A percentile compares a stretch with the other conserved stretches of the same genome.
These are phyloP conservation scores for Leccinum variicolor DNA, from an alignment of 768 basidiomycete genomes.

Conservation along the genomic window DNA sequence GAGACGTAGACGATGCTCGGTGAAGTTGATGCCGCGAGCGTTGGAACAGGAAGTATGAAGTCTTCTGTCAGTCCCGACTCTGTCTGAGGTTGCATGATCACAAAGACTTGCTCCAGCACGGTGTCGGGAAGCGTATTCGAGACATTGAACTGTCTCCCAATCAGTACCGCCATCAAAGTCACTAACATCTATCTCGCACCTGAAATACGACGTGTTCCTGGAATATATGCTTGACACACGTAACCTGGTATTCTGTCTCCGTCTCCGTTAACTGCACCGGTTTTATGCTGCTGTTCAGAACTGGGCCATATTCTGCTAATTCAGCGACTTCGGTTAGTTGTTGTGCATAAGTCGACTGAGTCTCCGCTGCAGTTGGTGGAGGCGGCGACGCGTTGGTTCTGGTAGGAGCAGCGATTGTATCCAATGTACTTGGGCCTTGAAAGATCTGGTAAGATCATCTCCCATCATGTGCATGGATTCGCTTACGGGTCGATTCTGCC, in stretches of 20 bases:
- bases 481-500: slow-evolving; percentile 81
- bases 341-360: slow-evolving; percentile 80
- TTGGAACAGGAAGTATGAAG: slow-evolving; percentile 84
- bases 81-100: slow-evolving; percentile 83
- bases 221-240: slow-evolving; percentile 96
- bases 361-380: slow-evolving; percentile 81
- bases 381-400: slow-evolving; percentile 59
- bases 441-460: slow-evolving; percentile 9
- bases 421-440: slow-evolving; percentile 79
- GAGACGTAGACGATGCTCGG: slow-evolving; percentile 92
- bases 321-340: slow-evolving; percentile 88
- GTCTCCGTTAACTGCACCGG: slow-evolving; percentile 87
- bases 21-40: slow-evolving; percentile 64
- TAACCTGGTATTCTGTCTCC: slow-evolving; percentile 97
- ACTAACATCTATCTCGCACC: slow-evolving; percentile 41
- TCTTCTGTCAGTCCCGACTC: slow-evolving; percentile 83
- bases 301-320: slow-evolving; percentile 77
- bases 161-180: slow-evolving; percentile 4
- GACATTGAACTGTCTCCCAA: slow-evolving; percentile 76
- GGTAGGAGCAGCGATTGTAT: slow-evolving; percentile 75
- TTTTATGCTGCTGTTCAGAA: slow-evolving; percentile 81
- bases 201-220: slow-evolving; percentile 96
- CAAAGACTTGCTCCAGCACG: slow-evolving; percentile 89
- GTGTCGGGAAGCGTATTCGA: slow-evolving; percentile 96
- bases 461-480: neutral